phyloP scores from a whole-genome alignment of 495 filamentous ascomycete species.

The Penicillium paxilli region DNA sequence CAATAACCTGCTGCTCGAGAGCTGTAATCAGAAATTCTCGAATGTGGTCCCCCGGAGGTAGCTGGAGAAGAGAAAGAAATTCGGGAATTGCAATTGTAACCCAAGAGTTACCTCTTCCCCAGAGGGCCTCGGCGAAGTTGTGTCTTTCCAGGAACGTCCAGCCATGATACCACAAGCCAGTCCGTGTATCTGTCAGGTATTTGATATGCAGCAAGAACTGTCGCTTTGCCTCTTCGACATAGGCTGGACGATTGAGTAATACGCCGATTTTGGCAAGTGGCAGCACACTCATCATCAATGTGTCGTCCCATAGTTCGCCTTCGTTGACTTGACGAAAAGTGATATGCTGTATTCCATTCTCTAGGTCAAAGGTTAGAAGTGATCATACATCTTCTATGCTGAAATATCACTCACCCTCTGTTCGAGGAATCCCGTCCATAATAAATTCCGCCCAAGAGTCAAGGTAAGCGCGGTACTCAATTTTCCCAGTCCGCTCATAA shows the following conservation, averaged over 20 bases:
- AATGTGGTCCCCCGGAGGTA: constrained; percentile 48
- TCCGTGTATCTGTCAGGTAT: constrained; percentile 58
- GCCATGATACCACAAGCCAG: constrained; percentile 59
- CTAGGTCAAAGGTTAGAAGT: neutral
- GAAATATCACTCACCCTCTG: neutral
- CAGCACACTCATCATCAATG: constrained; percentile 69
- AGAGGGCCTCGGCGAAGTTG: constrained; percentile 60
- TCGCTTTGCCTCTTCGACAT: constrained; percentile 61
- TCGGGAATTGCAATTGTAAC: constrained; percentile 65
- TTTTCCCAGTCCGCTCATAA: constrained; percentile 6
- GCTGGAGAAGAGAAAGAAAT: constrained; percentile 57
- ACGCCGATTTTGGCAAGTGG: constrained; percentile 66
- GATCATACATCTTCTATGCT: neutral
- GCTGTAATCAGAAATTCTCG: constrained; percentile 49
- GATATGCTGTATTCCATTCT: constrained; percentile 6
- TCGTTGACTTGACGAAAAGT: constrained; percentile 5
- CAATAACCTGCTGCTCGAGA: constrained; percentile 53
- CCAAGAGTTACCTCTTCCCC: constrained; percentile 61
- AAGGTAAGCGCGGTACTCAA: constrained; percentile 2
- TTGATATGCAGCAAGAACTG: constrained; percentile 65
- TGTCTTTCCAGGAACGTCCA: constrained; percentile 30
- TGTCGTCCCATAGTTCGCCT: constrained; percentile 11
- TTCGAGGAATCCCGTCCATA: constrained; percentile 8
- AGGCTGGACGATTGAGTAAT: constrained; percentile 55
- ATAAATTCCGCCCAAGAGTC: constrained; percentile 10